phyloP scores from a whole-genome alignment of 768 basidiomycete species.

The Termitomyces sp. region DNA sequence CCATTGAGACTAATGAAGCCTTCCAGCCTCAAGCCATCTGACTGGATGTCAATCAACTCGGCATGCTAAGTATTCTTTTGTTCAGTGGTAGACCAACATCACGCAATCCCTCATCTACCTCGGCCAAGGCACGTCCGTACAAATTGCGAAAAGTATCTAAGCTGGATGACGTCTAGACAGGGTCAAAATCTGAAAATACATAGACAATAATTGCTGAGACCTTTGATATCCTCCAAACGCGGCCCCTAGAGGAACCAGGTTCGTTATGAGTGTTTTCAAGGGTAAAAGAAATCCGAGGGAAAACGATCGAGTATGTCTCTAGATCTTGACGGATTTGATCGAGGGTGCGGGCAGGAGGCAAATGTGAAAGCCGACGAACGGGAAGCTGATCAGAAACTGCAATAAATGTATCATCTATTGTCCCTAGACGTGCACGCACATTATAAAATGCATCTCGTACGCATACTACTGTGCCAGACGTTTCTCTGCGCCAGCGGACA shows the following conservation, averaged over 20 bases:
- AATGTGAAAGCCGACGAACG: constrained; percentile 70
- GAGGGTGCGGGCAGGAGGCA: constrained; percentile 49
- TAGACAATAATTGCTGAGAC: constrained; percentile 29
- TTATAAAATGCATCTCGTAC: constrained; percentile 90
- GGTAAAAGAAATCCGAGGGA: constrained; percentile 63
- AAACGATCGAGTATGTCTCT: constrained; percentile 68
- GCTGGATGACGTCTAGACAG: constrained; percentile 53
- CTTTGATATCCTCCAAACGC: constrained; percentile 58
- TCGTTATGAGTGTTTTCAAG: constrained; percentile 50
- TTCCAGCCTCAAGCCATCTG: constrained; percentile 49
- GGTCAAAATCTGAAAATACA: background rate
- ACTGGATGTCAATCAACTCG: constrained; percentile 50
- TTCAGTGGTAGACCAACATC: background rate
- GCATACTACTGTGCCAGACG: constrained; percentile 73
- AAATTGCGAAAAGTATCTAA: constrained; percentile 66
- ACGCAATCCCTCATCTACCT: constrained; percentile 37
- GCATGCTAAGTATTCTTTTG: constrained; percentile 46
- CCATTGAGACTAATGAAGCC: constrained; percentile 87
- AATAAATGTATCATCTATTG: background rate
- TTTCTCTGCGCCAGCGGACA: constrained; percentile 67
- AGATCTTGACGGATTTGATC: constrained; percentile 67
- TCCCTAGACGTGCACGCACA: constrained; percentile 35
- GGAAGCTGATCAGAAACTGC: constrained; percentile 51
- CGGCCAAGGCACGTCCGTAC: constrained; percentile 65
- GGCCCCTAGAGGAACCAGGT: constrained; percentile 30